Base-by-base conservation (phyloP, 768 basidiomycete genomes). In the Hygrocybe punicea region DNA sequence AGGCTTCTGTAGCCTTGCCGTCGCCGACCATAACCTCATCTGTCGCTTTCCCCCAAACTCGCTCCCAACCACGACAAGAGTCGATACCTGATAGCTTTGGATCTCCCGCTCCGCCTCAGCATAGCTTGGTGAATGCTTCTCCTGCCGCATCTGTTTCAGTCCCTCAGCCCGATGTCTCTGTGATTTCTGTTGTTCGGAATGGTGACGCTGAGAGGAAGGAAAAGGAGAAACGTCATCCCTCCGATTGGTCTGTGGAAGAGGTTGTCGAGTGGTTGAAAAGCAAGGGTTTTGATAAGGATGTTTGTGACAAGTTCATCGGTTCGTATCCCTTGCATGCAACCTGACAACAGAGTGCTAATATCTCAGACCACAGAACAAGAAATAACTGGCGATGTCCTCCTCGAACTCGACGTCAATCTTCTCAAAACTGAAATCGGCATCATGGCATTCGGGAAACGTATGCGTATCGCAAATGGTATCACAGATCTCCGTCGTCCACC, bases 401-500 rank as follows among this genome's bases (percentile, higher is more conserved):
- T 98, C 55, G 96, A 97, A 65, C 87, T 98, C 58, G 93, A 98
- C 60, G 84, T 87, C 54, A 89, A 87, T 65, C 79, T 97, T 14
- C 86, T 99, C 64, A 98, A 98, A 75, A 79, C 76, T 9, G 95
- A 98, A 74, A 87, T 99, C 53, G 97, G 94, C 21, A 93, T 99
- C 61, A 76, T 81, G 65, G 93, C 93, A 3, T 97, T 96, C 63
- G 97, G 97, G 11, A 97, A 97, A 69, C 91, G 97, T 16, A 81
- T 92, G 70, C 86, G 92, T 55, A 94, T 99, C 55, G 87, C 90
- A 23, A 94, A 96, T 62, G 93, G 93, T 23, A 97, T 99, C 63
- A 74, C 82, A 4, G 95, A 99, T 56, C 82, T 99, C 5, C 85
- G 87, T 23, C 82, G 85, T 2, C 86, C 89, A 0, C 83, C 86